phyloP scores from a whole-genome alignment of 2,329 filamentous ascomycete species.

The Pseudohalonectria lignicola region DNA sequence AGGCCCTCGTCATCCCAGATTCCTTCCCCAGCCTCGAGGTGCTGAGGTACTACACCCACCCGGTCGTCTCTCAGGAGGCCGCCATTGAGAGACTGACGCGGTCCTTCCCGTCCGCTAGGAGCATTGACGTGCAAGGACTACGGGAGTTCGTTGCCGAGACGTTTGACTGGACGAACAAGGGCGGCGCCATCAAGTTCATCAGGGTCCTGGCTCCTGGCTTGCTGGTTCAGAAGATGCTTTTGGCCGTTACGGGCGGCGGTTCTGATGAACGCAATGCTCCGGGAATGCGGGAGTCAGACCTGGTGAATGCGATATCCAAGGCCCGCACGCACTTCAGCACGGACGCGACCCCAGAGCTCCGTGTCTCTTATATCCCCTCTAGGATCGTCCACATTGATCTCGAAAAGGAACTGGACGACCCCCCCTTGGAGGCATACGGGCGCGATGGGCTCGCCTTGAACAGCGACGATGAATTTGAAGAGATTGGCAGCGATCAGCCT shows the following conservation, averaged over 20 bases:
- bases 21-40: slow-evolving; percentile 72
- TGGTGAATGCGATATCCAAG: slow-evolving; percentile 57
- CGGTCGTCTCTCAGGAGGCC: slow-evolving; percentile 59
- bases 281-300: slow-evolving; percentile 32
- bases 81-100: slow-evolving; percentile 42
- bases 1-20: slow-evolving; percentile 62
- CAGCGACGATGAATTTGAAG: slow-evolving; percentile 53
- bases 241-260: background rate
- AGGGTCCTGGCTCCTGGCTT: slow-evolving; percentile 68
- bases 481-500: slow-evolving; percentile 13
- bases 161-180: slow-evolving; percentile 75
- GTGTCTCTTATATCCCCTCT: slow-evolving; percentile 66
- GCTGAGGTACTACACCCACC: slow-evolving; percentile 78
- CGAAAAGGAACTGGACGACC: slow-evolving; percentile 51
- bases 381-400: slow-evolving; percentile 71
- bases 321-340: slow-evolving; percentile 61
- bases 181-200: slow-evolving; percentile 77
- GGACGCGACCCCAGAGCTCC: slow-evolving; percentile 65
- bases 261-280: slow-evolving; percentile 19
- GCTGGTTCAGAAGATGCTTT: slow-evolving; percentile 48
- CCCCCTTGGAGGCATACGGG: no score
- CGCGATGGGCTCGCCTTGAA: slow-evolving; percentile 48
- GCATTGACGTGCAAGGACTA: slow-evolving; percentile 54
- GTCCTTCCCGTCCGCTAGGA: slow-evolving; percentile 36
- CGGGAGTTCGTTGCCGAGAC: slow-evolving; percentile 66